A percentile compares a stretch with the other conserved stretches of the same genome.
phyloP scores from a whole-genome alignment of 169 alveolate species.

The Plasmodium gaboni region DNA sequence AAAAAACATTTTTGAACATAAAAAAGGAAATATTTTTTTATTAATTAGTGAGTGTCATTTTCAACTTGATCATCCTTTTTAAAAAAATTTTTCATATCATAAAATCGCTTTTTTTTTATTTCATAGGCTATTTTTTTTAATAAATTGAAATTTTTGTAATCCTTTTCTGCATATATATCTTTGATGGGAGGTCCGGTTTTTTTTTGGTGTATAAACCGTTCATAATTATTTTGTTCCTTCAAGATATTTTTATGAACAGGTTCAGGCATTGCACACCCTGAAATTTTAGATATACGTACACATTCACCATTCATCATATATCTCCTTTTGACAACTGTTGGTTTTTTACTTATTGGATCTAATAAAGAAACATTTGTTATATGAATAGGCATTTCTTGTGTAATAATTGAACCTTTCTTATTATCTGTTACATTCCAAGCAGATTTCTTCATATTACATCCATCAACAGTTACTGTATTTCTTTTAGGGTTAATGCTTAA shows the following conservation, averaged over 20 bases:
- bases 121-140: slow-evolving; percentile 72
- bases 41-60: no score
- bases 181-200: slow-evolving; percentile 57
- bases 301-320: slow-evolving; percentile 91
- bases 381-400: slow-evolving; percentile 93
- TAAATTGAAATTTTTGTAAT: slow-evolving; percentile 49
- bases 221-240: slow-evolving; percentile 80
- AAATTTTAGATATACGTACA: slow-evolving; percentile 90
- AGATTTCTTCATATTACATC: slow-evolving; percentile 91
- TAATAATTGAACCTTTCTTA: slow-evolving; percentile 79
- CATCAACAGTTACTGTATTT: slow-evolving; percentile 90
- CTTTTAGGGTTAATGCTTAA: slow-evolving; percentile 85
- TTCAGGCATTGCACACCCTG: slow-evolving; percentile 87
- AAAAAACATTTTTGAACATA: no score
- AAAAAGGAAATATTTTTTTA: no score
- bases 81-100: slow-evolving; percentile 69
- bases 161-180: slow-evolving; percentile 84
- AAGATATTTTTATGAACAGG: slow-evolving; percentile 79
- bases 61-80: not conserved
- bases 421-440: slow-evolving; percentile 87
- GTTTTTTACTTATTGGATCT: slow-evolving; percentile 93
- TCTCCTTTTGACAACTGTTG: slow-evolving; percentile 90
- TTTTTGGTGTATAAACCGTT: slow-evolving; percentile 78
- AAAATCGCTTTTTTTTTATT: slow-evolving; percentile 51
- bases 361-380: slow-evolving; percentile 91